Conservation (phyloP, 805 yeast species). For the Metschnikowia continentalis region DNA sequence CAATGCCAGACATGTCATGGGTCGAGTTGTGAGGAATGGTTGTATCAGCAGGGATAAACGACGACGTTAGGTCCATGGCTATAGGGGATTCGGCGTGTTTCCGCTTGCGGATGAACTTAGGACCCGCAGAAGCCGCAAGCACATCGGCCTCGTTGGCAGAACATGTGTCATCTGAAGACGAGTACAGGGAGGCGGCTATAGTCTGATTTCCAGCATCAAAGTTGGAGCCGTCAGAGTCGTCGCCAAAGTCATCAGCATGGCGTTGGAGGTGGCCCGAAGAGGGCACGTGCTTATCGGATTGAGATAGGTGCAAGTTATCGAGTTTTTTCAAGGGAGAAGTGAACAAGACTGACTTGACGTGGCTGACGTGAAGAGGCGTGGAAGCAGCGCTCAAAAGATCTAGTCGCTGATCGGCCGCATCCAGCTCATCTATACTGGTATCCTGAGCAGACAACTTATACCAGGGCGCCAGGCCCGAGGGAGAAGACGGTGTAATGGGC, state of each 20-base stretch:
- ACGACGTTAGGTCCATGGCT: conserved; percentile 26
- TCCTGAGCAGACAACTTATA: conserved; percentile 6
- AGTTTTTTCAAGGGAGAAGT: conserved; percentile 36
- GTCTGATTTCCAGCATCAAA: conserved; percentile 26
- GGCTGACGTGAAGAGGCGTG: conserved; percentile 20
- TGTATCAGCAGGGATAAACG: conserved; percentile 2
- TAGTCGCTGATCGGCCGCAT: conserved; percentile 8
- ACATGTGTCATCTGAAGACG: conserved; percentile 5
- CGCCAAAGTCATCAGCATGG: conserved; percentile 1
- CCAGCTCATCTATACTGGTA: conserved; percentile 7
- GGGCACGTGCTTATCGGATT: background rate
- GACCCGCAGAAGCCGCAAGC: conserved; percentile 13
- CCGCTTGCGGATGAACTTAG: conserved; percentile 26
- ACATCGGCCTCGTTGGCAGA: conserved; percentile 8
- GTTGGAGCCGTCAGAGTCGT: conserved; percentile 7
- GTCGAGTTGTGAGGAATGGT: conserved; percentile 11
- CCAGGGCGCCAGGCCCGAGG: conserved; percentile 8
- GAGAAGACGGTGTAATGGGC: conserved; percentile 3
- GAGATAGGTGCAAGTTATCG: conserved; percentile 26
- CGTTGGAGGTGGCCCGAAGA: background rate
- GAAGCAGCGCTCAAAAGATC: conserved; percentile 21
- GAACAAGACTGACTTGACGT: conserved; percentile 15
- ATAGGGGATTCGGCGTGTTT: conserved; percentile 24
- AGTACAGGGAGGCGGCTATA: conserved; percentile 18
- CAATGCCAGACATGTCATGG: conserved; percentile 18